Percentiles rank a stretch among this genome's conserved stretches.
phyloP scores from a whole-genome alignment of 129 eudicot genomes.

The Flaveria ramosissima region DNA sequence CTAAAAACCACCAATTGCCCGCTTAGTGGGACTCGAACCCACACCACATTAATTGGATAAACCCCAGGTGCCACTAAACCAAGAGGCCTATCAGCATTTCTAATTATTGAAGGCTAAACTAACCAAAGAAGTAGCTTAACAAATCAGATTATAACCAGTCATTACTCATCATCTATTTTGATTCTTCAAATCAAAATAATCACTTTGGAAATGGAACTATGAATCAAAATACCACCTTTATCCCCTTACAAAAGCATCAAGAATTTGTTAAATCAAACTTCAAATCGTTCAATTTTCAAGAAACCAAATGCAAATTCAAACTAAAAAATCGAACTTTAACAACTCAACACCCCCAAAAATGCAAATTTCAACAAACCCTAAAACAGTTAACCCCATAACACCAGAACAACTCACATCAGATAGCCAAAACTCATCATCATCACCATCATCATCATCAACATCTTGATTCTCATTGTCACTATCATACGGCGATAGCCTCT shows the following conservation, averaged over 20 bases:
- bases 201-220: background rate
- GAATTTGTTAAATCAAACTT: background rate
- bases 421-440: conserved; percentile 43
- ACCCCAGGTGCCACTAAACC: no score
- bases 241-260: background rate
- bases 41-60: no score
- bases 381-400: background rate
- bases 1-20: no score
- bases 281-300: background rate
- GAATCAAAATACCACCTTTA: background rate
- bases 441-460: conserved; percentile 30
- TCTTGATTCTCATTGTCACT: conserved; percentile 47
- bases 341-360: background rate
- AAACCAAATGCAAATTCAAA: background rate
- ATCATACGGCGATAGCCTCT: conserved; percentile 58
- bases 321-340: conserved; percentile 5
- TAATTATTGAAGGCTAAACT: background rate
- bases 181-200: background rate
- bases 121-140: background rate
- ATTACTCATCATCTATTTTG: background rate
- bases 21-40: no score
- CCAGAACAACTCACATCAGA: conserved; percentile 44
- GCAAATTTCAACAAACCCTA: background rate
- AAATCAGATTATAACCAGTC: background rate
- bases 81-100: background rate